Evolutionary conservation across 208 protist genomes (phyloP).

Genomic region (Wallacemonas collosoma): DNA sequence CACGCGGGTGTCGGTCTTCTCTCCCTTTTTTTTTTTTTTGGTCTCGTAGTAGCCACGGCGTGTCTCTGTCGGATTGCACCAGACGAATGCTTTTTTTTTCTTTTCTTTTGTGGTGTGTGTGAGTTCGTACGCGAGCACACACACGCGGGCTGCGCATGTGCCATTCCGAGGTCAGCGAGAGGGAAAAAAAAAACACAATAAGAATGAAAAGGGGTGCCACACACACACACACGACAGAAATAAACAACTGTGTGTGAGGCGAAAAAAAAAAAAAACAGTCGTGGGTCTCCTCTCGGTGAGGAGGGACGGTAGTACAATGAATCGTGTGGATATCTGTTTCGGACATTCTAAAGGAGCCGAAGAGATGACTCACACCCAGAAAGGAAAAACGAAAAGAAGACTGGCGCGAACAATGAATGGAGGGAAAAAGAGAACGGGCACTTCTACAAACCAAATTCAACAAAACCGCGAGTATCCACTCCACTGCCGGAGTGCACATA

Average conservation of each 20-base stretch:
- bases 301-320: slow-evolving; percentile 1
- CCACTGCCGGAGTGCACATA: too few species aligned
- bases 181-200: too few species aligned
- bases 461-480: too few species aligned
- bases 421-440: too few species aligned
- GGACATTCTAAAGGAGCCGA: neutral
- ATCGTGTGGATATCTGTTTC: neutral
- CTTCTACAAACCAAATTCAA: too few species aligned
- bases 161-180: too few species aligned
- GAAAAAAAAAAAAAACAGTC: slow-evolving; percentile 21
- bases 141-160: neutral
- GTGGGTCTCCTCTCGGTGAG: too few species aligned
- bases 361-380: slow-evolving; percentile 11
- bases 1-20: neutral
- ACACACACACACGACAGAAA: neutral
- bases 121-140: neutral
- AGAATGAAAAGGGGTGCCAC: neutral
- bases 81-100: neutral
- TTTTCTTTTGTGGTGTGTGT: neutral
- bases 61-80: neutral
- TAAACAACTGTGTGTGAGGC: too few species aligned
- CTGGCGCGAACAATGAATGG: too few species aligned
- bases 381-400: slow-evolving; percentile 1
- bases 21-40: neutral
- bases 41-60: neutral